Percentiles rank a stretch among this genome's conserved stretches.
phyloP scores from a whole-genome alignment of 1,139 yeast genomes.

The Suhomyces kunorum region DNA sequence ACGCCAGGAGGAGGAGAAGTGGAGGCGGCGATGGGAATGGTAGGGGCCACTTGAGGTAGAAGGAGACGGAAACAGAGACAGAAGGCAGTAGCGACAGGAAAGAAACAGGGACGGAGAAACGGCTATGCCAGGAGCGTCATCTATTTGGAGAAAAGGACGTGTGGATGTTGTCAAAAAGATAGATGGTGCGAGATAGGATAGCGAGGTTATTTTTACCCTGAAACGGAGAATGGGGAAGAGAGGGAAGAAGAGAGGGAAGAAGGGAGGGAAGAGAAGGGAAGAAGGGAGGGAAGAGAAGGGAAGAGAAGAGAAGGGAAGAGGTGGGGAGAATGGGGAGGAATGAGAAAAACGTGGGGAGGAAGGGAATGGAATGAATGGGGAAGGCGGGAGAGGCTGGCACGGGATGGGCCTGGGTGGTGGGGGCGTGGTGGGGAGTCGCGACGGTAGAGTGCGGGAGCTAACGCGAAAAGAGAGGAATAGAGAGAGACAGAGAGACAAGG shows the following conservation, averaged over 20 bases:
- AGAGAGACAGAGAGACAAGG: not conserved
- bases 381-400: not conserved
- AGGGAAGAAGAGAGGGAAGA: not conserved
- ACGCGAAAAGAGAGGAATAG: not conserved
- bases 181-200: slow-evolving; percentile 11
- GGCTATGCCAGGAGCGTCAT: slow-evolving; percentile 9
- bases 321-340: not conserved
- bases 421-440: too few species aligned
- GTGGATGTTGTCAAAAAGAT: slow-evolving; percentile 9
- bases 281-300: not conserved
- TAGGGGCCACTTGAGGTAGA: too few species aligned
- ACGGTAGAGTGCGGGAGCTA: too few species aligned
- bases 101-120: not conserved
- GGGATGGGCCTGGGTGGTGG: not conserved
- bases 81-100: not conserved
- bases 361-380: not conserved
- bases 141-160: slow-evolving; percentile 13
- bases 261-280: not conserved
- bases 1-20: not conserved
- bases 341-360: not conserved
- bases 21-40: too few species aligned
- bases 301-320: not conserved
- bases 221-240: slow-evolving; percentile 5
- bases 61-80: not conserved
- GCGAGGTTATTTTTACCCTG: slow-evolving; percentile 13